Evolutionary conservation across 2,329 filamentous ascomycete genomes (phyloP).

Genomic region (Torrubiella hemipterigena): DNA sequence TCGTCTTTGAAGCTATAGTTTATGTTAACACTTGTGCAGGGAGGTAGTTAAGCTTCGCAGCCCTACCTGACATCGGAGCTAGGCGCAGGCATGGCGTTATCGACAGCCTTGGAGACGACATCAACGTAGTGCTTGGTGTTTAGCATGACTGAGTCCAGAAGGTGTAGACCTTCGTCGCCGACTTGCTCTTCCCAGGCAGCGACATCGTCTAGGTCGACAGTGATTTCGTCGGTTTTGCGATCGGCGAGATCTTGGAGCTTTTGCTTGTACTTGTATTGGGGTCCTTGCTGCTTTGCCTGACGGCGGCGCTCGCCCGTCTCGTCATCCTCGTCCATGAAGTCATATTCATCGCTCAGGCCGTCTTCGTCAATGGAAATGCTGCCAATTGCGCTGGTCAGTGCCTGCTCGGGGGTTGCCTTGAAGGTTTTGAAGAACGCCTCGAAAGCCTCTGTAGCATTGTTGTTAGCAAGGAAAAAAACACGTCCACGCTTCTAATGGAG

Average conservation of each 20-base stretch:
- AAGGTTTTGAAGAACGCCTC: conserved; percentile 80
- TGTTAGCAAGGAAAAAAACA: conserved; percentile 13
- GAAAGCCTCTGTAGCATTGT: conserved; percentile 51
- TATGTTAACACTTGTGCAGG: conserved; percentile 4
- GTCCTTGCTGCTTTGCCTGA: conserved; percentile 37
- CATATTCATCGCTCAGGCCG: conserved; percentile 78
- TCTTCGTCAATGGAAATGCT: conserved; percentile 80
- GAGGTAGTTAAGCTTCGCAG: background rate
- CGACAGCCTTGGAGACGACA: conserved; percentile 76
- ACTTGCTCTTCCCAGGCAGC: conserved; percentile 63
- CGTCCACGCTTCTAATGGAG: too few relatives aligned
- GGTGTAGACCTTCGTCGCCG: conserved; percentile 54
- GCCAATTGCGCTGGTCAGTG: conserved; percentile 70
- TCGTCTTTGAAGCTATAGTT: conserved; percentile 78
- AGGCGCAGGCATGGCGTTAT: conserved; percentile 72
- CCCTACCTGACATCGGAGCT: conserved; percentile 64
- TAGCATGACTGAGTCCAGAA: conserved; percentile 74
- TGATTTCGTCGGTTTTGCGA: conserved; percentile 61
- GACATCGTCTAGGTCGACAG: conserved; percentile 84
- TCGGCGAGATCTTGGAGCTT: conserved; percentile 81
- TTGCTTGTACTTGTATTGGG: conserved; percentile 78
- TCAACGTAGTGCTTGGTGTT: conserved; percentile 97
- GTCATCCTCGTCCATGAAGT: conserved; percentile 79
- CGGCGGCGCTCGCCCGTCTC: conserved; percentile 39
- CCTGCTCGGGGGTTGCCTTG: conserved; percentile 63